These are phyloP conservation scores for Neonectria neomacrospora DNA, from an alignment of 2,329 filamentous ascomycete species.

Conservation along the genomic window DNA sequence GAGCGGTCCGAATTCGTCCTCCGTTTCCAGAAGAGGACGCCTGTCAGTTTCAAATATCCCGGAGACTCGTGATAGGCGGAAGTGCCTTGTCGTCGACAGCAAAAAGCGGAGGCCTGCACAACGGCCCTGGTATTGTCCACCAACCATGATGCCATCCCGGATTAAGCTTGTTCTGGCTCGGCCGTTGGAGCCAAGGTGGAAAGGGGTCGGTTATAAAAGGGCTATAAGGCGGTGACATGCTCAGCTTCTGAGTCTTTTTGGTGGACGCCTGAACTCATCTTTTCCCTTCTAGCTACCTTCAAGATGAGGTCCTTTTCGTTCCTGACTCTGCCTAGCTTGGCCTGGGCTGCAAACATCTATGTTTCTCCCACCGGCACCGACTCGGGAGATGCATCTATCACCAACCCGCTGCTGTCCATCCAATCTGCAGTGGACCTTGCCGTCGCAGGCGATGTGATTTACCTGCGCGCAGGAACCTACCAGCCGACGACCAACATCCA, in stretches of 20 bases:
- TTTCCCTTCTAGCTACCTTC: not conserved
- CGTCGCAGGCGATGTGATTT: conserved; percentile 57
- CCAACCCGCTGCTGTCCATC: conserved; percentile 56
- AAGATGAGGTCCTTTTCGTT: conserved; percentile 18
- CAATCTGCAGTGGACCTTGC: conserved; percentile 57
- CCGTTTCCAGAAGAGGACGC: conserved; percentile 7
- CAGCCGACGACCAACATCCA: conserved; percentile 58
- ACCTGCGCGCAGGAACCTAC: conserved; percentile 57
- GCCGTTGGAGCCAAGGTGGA: not conserved
- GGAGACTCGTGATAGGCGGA: conserved; percentile 13
- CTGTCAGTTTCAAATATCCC: conserved; percentile 3
- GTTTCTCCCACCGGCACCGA: conserved; percentile 56
- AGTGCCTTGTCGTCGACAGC: not conserved
- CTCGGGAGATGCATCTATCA: conserved; percentile 48
- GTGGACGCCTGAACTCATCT: not conserved
- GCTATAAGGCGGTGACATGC: not conserved
- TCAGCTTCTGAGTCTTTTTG: not conserved
- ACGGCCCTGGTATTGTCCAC: conserved; percentile 8
- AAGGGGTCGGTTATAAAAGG: not conserved
- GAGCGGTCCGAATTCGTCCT: conserved; percentile 1
- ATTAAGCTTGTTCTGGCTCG: not conserved
- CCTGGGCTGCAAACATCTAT: conserved; percentile 51
- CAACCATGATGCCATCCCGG: conserved; percentile 1
- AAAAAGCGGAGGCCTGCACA: conserved; percentile 7
- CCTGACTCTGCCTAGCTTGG: conserved; percentile 7